Base-by-base conservation (phyloP, 768 basidiomycete species). In the Suillus brevipes region DNA sequence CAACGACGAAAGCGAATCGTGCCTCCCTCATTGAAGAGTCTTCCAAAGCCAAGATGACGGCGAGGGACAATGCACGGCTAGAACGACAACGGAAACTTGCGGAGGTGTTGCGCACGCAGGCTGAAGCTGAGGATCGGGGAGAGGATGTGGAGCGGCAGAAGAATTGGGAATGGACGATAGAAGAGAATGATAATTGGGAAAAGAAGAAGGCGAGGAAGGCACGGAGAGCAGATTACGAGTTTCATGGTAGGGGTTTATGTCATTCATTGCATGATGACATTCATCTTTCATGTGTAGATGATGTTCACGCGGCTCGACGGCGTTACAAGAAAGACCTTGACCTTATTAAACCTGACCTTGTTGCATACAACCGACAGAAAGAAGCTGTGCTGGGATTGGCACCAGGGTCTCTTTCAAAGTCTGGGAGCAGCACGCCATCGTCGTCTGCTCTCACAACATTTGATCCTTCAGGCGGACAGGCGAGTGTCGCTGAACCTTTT, bases 121-220 rank as follows among this genome's bases (percentile, higher is more conserved):
- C 90, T 3, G 92, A 96, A 67, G 95, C 95, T 2, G 91, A 93
- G 76, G 95, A 94, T 61, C 82, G 85, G 0, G 97, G 95, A n/a
- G 94, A 95, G 75, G 96, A 98, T 73, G 81, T 94, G 7, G 94
- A 97, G 75, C 80, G 95, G 66, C 85, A 87, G 73, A 94, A 93
- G 84, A 94, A 95, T 72, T 98, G 95, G 95, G 92, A 94, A 70
- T 95, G 92, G 81, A 92, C 92, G 34, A 88, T 97, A 64, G 94
- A 98, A 78, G 94, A 98, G 78, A 97, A 95, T 73, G 95, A 99
- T 66, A 83, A 88, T 64, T 99, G 97, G 97, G 95, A 97, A 80
- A 92, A 91, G 83, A 94, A 95, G 75, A 76, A 86, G 69, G 89
- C 88, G 31, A 80, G 89, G 71, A 98, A 95, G 78, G 86, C 85